Evolutionary conservation across 106 monocot species (phyloP), one percentile per base, ranked within the genome.

Genomic region (Narthecium ossifragum): DNA sequence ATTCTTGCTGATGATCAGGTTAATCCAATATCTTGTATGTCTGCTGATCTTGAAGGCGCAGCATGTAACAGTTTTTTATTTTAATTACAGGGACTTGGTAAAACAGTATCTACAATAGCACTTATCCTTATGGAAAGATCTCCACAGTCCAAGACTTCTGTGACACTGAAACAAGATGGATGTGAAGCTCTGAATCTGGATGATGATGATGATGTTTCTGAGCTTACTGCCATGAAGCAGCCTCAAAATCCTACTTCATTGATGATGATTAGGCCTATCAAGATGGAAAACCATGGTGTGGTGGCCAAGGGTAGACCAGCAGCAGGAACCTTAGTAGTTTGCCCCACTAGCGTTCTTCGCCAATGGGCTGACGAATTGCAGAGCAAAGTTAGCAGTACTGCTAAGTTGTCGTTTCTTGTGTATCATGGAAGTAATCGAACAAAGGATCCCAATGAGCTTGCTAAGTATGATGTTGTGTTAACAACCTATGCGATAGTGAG

Each of bases 1-100:
- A 94, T 94, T 55, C 85, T 94, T 63, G 93, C 93, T 49, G 93
- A 94, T 75, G 93, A 93, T 65, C 93, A 94, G 85, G 93, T 90
- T 69, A 34, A 7, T 59, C 6, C 32, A 13, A 53, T 25, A 22
- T 18, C 12, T 66, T 41, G 10, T 27, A 23, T 38, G 26, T 40
- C 41, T 2, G 41, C n/a, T 54, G 2, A 27, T 65, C 29, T 41
- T 26, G 29, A 39, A 5, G 32, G 9, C 17, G 23, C 21, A 5
- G 8, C 5, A 21, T 55, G 33, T 31, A 8, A 18, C 21, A 31
- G 21, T n/a, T 46, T 6, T 26, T 31, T 70, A 25, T 20, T 58
- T 45, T 34, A 61, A 18, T 72, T 70, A 3, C 62, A 94, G 94
- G 94, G 94, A 26, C 63, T 94, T 26, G 93, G 93, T 34, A 94